Base-by-base conservation (phyloP, 345 rosid species). In the Erucastrum elatum region DNA sequence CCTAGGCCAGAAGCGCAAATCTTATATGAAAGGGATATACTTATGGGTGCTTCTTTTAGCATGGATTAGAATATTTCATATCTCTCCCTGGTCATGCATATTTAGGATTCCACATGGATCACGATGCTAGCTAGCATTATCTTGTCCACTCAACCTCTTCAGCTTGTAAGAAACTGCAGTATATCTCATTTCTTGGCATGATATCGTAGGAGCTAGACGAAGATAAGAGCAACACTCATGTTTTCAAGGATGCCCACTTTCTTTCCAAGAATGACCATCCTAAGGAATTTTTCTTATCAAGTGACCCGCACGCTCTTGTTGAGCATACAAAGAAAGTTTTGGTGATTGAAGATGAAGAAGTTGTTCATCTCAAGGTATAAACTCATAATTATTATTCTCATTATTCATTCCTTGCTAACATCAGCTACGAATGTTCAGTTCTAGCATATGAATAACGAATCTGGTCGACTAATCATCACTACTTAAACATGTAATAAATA, bases 311-410 rank as follows among this genome's bases (percentile, higher is more conserved):
- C 74, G 98, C 98, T 66, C 85, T 94, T 76, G 87, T 94, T 81
- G 98, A 92, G 84, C 98, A 94, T 80, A 94, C 98, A 16, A 92
- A 85, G 84, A 92, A 79, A 77, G 98, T 91, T 75, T 75, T 94
- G 89, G 86, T 88, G 83, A 90, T 94, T 83, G 96, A 94, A 85
- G 98, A 94, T 71, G 88, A 85, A 53, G 98, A 94, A 90, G 93
- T 92, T 68, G 91, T 92, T 74, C 84, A 91, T 82, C 85, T 92
- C 33, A 92, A 94, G 98, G 98, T 94, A 13, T 15, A 8, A 1
- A 13, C 7, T 49, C 67, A 33, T 15, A 63, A 60, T 67, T 70
- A 3, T 39, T 55, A 8, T 26, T 37, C 10, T 34, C 66, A 59
- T 15, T 21, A 46, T 11, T 64, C 76, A 17, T 37, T 62, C 60